Evolutionary conservation across 768 basidiomycete genomes (phyloP), one percentile per base, ranked within the genome.

Genomic region (Boletus coccyginus): DNA sequence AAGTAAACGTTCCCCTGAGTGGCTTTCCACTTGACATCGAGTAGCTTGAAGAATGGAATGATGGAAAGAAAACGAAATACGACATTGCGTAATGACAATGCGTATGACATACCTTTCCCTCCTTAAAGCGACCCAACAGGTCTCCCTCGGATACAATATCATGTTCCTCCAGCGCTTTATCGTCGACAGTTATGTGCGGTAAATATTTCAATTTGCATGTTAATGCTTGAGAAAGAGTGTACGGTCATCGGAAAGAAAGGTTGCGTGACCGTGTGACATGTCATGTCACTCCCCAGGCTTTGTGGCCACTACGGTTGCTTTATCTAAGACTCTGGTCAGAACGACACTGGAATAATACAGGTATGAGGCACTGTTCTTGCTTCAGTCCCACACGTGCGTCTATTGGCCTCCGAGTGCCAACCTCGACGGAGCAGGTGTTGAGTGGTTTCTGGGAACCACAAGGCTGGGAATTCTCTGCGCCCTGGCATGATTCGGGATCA

Each of bases 101-200:
- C 13, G 29, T 14, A 27, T 10, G 44, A 27, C 16, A 17, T 42
- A 52, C 66, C 46, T 66, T 68, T 52, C 62, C 64, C 9, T 59
- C 59, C 49, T 68, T 6, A 27, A 27, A 27, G 27, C 27, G 27
- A 27, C 27, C 27, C 27, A 68, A 39, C 66, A 67, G 16, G 59
- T 61, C 12, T 5, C 27, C 27, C 27, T 27, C 27, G 39, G 32
- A 19, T 1, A 31, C 43, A 16, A 59, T 39, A 13, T 60, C 61
- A 36, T 63, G 61, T 47, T 67, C 57, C 27, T 56, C 43, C 7
- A 61, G 33, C 10, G 52, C 51, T 21, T 57, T 52, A 1, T 32
- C 62, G 6, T 63, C 58, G n/a, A 67, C 40, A 13, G 61, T n/a
- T 3, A 66, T 32, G 2, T 47, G 59, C 62, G 12, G 52, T 66